Percentiles rank a stretch among this genome's conserved stretches.
These are phyloP conservation scores for Mycena latifolia DNA, from an alignment of 768 basidiomycete genomes.

Conservation along the genomic window DNA sequence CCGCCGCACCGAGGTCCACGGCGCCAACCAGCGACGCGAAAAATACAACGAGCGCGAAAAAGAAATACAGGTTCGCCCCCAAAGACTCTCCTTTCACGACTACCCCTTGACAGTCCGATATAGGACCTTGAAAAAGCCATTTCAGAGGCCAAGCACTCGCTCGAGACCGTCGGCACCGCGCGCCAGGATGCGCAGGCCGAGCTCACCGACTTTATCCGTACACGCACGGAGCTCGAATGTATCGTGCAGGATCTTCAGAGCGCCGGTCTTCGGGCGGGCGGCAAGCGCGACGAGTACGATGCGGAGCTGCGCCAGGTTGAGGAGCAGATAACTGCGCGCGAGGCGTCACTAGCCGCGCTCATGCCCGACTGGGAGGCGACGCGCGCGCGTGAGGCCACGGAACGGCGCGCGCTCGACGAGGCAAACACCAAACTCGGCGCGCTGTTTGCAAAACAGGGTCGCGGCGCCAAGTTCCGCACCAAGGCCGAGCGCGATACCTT, in stretches of 20 bases:
- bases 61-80: constrained; percentile 78
- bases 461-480: constrained; percentile 86
- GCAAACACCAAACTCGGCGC: constrained; percentile 77
- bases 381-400: constrained; percentile 61
- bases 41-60: constrained; percentile 88
- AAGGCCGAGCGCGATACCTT: constrained; percentile 87
- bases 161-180: constrained; percentile 77
- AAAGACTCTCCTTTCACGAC: background rate
- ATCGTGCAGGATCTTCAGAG: constrained; percentile 81
- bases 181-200: constrained; percentile 86
- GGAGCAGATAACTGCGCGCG: constrained; percentile 71
- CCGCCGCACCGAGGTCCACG: constrained; percentile 84
- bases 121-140: constrained; percentile 84
- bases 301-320: constrained; percentile 73
- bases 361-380: constrained; percentile 79
- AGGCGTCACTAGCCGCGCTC: constrained; percentile 70
- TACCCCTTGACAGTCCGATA: constrained; percentile 4
- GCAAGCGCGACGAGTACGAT: constrained; percentile 72
- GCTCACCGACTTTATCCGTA: constrained; percentile 86
- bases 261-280: constrained; percentile 73
- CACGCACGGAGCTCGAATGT: constrained; percentile 90
- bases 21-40: constrained; percentile 84
- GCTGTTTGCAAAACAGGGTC: constrained; percentile 92
- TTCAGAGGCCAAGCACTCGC: constrained; percentile 73
- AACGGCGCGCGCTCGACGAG: constrained; percentile 80